Conservation (phyloP, 1,284 basidiomycete species). For the Cryptococcus hybrid region DNA sequence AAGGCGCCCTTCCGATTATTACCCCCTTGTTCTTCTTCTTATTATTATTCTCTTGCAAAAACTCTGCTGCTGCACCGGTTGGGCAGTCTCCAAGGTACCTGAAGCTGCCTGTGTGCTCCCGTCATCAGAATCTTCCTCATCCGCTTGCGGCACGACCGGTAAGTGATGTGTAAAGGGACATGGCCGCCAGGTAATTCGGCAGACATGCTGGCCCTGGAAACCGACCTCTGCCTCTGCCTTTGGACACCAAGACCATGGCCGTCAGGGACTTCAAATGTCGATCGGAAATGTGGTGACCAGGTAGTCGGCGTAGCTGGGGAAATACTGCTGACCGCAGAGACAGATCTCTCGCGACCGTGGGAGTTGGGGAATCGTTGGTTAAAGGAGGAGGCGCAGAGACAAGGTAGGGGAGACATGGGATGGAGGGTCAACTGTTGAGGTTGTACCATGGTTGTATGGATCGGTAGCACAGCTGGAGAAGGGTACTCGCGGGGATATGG, state of each 20-base stretch:
- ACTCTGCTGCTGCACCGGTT: neutral
- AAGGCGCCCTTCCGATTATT: constrained; percentile 18
- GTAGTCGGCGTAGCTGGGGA: constrained; percentile 4
- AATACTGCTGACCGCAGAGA: constrained; percentile 8
- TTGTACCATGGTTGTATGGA: too few relatives aligned
- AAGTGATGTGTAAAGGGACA: constrained; percentile 38
- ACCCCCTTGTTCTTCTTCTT: constrained; percentile 4
- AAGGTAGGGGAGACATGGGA: constrained; percentile 23
- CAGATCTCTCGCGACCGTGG: constrained; percentile 6
- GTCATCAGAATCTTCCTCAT: constrained; percentile 20
- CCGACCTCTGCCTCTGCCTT: constrained; percentile 1
- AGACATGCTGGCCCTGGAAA: constrained; percentile 11
- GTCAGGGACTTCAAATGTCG: constrained; percentile 4
- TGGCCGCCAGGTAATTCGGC: constrained; percentile 28
- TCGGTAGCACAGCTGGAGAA: neutral
- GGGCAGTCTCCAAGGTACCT: constrained; percentile 1
- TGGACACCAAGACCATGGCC: neutral
- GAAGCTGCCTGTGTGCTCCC: neutral
- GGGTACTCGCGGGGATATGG: constrained; percentile 1
- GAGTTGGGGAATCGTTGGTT: constrained; percentile 12
- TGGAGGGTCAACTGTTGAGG: neutral
- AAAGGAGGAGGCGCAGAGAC: constrained; percentile 40
- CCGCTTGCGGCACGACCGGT: constrained; percentile 11
- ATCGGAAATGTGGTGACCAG: constrained; percentile 5
- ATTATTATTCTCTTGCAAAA: neutral